Conservation (phyloP, 148 eudicot species). For the Arbutus unedo region DNA sequence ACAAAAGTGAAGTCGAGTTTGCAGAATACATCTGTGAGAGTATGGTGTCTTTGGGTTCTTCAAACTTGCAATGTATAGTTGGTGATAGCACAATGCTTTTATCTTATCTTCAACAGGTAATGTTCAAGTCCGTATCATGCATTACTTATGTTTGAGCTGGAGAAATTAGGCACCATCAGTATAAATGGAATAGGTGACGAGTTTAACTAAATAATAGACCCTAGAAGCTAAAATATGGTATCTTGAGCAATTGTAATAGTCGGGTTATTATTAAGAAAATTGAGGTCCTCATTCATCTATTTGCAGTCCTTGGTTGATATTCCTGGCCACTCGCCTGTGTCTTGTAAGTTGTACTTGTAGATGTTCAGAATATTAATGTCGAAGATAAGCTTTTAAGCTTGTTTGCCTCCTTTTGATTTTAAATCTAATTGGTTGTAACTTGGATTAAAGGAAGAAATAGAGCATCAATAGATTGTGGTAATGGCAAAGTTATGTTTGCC, state of each 20-base stretch:
- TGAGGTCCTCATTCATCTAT: not conserved
- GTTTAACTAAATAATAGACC: too few relatives aligned
- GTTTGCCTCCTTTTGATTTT: constrained; percentile 4
- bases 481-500: not conserved
- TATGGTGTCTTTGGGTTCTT: constrained; percentile 82
- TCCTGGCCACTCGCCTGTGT: not conserved
- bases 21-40: constrained; percentile 86
- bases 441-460: not conserved
- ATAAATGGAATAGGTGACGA: not conserved
- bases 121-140: not conserved
- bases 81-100: constrained; percentile 51
- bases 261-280: not conserved
- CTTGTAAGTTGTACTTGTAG: not conserved
- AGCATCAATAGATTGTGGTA: not conserved
- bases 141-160: not conserved
- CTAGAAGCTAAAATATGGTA: too few relatives aligned
- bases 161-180: not conserved
- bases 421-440: not conserved
- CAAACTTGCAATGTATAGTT: constrained; percentile 72
- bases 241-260: too few relatives aligned
- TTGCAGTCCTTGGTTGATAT: not conserved
- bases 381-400: not conserved
- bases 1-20: constrained; percentile 74
- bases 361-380: not conserved
- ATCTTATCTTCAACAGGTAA: constrained; percentile 80